Conservation (phyloP, 768 basidiomycete genomes). For the Daedaleopsis nitida region DNA sequence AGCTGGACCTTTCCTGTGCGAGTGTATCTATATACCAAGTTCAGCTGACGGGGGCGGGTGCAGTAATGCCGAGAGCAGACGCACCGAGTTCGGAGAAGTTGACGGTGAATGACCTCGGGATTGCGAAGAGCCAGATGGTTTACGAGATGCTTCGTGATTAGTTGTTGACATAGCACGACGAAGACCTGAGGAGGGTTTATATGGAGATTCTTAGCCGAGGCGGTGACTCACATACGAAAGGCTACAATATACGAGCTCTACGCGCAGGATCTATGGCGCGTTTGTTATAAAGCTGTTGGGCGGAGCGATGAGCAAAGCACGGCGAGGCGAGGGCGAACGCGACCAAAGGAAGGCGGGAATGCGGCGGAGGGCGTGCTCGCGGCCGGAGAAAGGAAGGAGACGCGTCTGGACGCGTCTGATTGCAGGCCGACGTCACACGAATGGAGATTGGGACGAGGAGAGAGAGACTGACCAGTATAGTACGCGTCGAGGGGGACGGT, state of each 20-base stretch:
- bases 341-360: conserved; percentile 1
- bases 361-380: neutral
- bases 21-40: conserved; percentile 9
- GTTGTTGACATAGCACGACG: conserved; percentile 29
- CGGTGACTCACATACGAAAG: conserved; percentile 22
- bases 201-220: conserved; percentile 8
- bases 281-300: conserved; percentile 17
- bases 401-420: conserved; percentile 16
- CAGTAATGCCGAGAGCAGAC: conserved; percentile 36
- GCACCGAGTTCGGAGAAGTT: conserved; percentile 59
- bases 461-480: conserved; percentile 10
- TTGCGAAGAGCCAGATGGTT: conserved; percentile 69
- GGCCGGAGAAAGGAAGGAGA: conserved; percentile 19
- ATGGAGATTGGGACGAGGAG: conserved; percentile 1
- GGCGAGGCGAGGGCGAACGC: neutral
- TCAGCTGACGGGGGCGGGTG: conserved; percentile 16
- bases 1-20: conserved; percentile 47
- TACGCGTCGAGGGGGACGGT: conserved; percentile 13
- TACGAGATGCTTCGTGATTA: conserved; percentile 47
- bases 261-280: conserved; percentile 9
- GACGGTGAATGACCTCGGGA: conserved; percentile 66
- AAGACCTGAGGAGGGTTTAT: conserved; percentile 19
- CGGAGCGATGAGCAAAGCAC: conserved; percentile 8
- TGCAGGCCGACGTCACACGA: conserved; percentile 15
- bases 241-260: conserved; percentile 18